A percentile compares a stretch with the other conserved stretches of the same genome.
Evolutionary conservation across 2,329 filamentous ascomycete species (phyloP).

Genomic region (Aspergillus tubingensis): DNA sequence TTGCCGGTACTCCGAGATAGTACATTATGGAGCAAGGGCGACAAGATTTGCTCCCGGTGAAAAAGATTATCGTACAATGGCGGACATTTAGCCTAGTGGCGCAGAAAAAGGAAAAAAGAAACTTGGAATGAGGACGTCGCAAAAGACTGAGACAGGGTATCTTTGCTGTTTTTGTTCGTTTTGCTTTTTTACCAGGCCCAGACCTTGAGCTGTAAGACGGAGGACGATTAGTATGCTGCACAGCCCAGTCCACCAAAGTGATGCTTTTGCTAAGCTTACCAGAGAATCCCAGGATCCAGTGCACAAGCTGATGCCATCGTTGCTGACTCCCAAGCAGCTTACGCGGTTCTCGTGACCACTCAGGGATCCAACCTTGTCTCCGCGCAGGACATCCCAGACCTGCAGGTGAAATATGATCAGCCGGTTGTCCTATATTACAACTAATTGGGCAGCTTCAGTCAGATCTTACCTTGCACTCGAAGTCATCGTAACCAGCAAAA

Average conservation of each 20-base stretch:
- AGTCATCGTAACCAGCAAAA: constrained; percentile 98
- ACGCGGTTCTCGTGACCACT: constrained; percentile 98
- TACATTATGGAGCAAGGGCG: constrained; percentile 30
- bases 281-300: constrained; percentile 99
- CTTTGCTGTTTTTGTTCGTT: constrained; percentile 32
- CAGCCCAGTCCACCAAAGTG: neutral
- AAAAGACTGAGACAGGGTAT: constrained; percentile 41
- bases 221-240: constrained; percentile 14
- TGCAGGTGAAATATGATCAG: constrained; percentile 43
- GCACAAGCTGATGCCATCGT: constrained; percentile 98
- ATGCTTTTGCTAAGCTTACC: constrained; percentile 60
- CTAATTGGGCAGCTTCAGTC: neutral
- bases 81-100: constrained; percentile 37
- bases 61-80: constrained; percentile 51
- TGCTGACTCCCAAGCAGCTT: constrained; percentile 97
- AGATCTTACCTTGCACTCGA: constrained; percentile 91
- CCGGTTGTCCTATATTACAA: constrained; percentile 15
- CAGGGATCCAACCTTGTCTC: constrained; percentile 93
- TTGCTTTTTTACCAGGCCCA: constrained; percentile 69
- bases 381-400: constrained; percentile 97
- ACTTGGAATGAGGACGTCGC: constrained; percentile 40
- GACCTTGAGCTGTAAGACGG: constrained; percentile 69
- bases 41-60: constrained; percentile 28
- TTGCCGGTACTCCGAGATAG: constrained; percentile 24
- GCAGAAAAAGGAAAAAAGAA: constrained; percentile 34